Base-by-base conservation (phyloP, 179 eudicot genomes). In the Sideroxylon spinosum region DNA sequence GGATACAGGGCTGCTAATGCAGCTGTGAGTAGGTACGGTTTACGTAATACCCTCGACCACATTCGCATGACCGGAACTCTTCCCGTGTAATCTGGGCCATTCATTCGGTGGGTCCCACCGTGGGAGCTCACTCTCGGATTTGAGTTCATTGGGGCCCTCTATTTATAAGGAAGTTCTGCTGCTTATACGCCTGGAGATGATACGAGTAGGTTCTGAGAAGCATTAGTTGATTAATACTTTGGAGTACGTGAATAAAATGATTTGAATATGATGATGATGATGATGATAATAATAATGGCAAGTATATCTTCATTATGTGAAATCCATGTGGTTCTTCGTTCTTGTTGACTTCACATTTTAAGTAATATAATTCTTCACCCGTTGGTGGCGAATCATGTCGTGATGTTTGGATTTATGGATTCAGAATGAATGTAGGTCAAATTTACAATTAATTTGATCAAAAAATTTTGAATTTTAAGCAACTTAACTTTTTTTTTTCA, bases 1-100 rank as follows among this genome's bases (percentile, higher is more conserved):
- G 98, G 99, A n/a, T 96, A 91, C 79, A 84, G 98, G 76, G 81
- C 93, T 71, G 99, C 97, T 68, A 87, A 90, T 87, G 88, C 90
- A 78, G 98, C 99, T 11, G 99, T 94, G 32, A 91, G 86, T 78
- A 88, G 79, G 81, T 91, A 94, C 59, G 99, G 99, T 65, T 84
- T 96, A 73, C 89, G 91, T 0, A 52, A 87, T 68, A 94, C 98
- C 26, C 86, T 96, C 76, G 94, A 94, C 60, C 99, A 96, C 83
- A 96, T 96, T 65, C 92, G 85, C 60, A 82, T 78, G 10, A 94
- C 99, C 0, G 97, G 97, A 85, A 87, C 81, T 78, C 87, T 93
- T 77, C 99, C 98, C 11, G 78, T 87, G 73, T 95, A 82, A 81
- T n/a, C 32, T 37, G 44, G 44, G 44, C 44, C 44, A 37, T 37